Conservation (phyloP, 768 basidiomycete species). For the Trametes cubensis region DNA sequence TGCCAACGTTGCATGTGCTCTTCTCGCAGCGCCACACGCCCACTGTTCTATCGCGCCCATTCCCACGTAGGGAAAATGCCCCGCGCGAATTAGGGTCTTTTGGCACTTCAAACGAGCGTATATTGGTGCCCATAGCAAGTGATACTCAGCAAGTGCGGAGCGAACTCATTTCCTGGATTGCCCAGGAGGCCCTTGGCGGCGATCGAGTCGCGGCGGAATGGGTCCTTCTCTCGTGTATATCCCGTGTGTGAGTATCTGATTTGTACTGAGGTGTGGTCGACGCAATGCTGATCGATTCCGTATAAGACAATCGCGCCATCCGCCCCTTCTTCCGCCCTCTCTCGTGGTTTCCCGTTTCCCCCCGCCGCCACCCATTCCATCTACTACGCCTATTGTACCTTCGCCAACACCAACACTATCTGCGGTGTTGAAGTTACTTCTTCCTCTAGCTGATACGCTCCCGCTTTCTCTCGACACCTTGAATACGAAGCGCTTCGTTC, state of each 20-base stretch:
- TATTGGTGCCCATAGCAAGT: background rate
- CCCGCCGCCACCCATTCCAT: conserved; percentile 36
- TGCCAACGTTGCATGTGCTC: conserved; percentile 72
- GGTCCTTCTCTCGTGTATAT: conserved; percentile 62
- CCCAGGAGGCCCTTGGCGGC: conserved; percentile 66
- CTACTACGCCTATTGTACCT: conserved; percentile 13
- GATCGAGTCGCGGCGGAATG: conserved; percentile 75
- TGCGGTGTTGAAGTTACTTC: conserved; percentile 55
- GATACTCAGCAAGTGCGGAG: conserved; percentile 41
- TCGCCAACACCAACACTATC: conserved; percentile 48
- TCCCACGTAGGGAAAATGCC: conserved; percentile 34
- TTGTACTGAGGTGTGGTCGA: too few relatives aligned
- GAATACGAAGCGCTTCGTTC: conserved; percentile 60
- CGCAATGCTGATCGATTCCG: background rate
- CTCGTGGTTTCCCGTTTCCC: conserved; percentile 69
- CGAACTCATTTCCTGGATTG: conserved; percentile 73
- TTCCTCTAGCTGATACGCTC: conserved; percentile 58
- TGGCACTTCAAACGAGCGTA: conserved; percentile 3
- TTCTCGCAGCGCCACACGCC: conserved; percentile 48
- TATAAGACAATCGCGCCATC: conserved; percentile 64
- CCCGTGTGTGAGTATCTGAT: conserved; percentile 70
- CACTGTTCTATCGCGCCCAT: conserved; percentile 45
- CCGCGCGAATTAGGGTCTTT: background rate
- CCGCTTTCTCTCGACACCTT: conserved; percentile 65
- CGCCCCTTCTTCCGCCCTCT: conserved; percentile 68